Evolutionary conservation across 192 early-diverging fungal species (phyloP), one percentile per base, ranked within the genome.

Genomic region (Rhizoclosmatium globosum): DNA sequence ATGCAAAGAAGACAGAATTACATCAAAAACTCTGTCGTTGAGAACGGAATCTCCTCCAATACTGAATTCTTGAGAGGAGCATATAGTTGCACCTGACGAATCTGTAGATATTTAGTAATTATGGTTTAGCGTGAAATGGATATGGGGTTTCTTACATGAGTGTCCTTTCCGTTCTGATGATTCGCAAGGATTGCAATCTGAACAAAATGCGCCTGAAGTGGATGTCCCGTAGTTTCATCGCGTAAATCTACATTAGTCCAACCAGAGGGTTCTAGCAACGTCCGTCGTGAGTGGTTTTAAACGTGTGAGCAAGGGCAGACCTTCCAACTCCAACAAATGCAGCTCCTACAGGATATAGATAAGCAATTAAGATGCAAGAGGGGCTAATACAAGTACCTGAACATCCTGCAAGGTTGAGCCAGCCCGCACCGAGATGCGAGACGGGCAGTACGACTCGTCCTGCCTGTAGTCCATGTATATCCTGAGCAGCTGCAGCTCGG

Each of bases 371-470:
- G 31, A 31, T 31, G 0, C 31, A 31, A 31, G 0, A 0, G 31
- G 31, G 31, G 31, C 31, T 31, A 31, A 31, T 31, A 31, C 31
- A 31, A 31, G 90, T 79, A 74, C 91, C 84, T 91, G 87, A 44
- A 95, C 85, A 74, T 94, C 93, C 46, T 89, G 86, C 43, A 84
- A 76, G 39, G 83, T 84, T 60, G 87, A 93, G 11, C 95, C 95
- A 2, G 89, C 92, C 42, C 90, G 81, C 3, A 97, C 82, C 46
- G 85, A 84, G 19, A 97, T 83, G 44, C 78, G 66, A 43, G 83
- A 80, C 4, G 95, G 94, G 0, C 93, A 93, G 81, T 97, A 97
- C 71, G 89, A 91, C 81, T 96, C 94, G 71, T 97, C 95, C 79
- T 93, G 89, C 61, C 88, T 87, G 67, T 76, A 91, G 82, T 97